Evolutionary conservation across 2,329 filamentous ascomycete genomes (phyloP).

Genomic region (Fusarium redolens): DNA sequence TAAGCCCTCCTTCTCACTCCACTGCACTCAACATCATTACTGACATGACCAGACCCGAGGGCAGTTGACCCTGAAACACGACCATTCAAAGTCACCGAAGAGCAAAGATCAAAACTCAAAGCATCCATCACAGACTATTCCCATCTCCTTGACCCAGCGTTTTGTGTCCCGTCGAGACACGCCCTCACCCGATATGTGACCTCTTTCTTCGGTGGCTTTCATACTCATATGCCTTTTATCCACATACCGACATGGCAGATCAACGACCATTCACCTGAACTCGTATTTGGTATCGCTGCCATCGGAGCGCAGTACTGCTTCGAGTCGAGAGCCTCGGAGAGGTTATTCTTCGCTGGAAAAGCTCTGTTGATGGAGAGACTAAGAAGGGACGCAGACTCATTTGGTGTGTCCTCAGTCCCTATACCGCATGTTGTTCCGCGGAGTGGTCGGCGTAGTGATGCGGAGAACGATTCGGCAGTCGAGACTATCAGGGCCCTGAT

Average conservation of each 20-base stretch:
- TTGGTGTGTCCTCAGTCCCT: neutral
- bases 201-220: slow-evolving; percentile 47
- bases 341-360: slow-evolving; percentile 49
- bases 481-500: slow-evolving; percentile 51
- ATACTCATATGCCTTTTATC: slow-evolving; percentile 54
- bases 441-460: neutral
- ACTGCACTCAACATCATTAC: rapidly evolving
- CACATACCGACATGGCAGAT: slow-evolving; percentile 51
- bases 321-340: slow-evolving; percentile 50
- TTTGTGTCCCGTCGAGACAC: slow-evolving; percentile 52
- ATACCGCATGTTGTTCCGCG: slow-evolving; percentile 20
- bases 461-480: slow-evolving; percentile 11
- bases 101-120: slow-evolving; percentile 46
- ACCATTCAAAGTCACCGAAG: slow-evolving; percentile 48
- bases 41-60: neutral
- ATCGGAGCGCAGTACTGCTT: slow-evolving; percentile 55
- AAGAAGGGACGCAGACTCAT: slow-evolving; percentile 28
- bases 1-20: slow-evolving; percentile 1
- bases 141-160: slow-evolving; percentile 41
- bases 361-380: slow-evolving; percentile 49
- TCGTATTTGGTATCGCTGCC: slow-evolving; percentile 49
- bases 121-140: neutral
- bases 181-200: slow-evolving; percentile 51
- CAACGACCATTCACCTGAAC: slow-evolving; percentile 47
- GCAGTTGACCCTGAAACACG: slow-evolving; percentile 8